Conservation (phyloP, 2,329 filamentous ascomycete genomes). For the Cytospora piceae region DNA sequence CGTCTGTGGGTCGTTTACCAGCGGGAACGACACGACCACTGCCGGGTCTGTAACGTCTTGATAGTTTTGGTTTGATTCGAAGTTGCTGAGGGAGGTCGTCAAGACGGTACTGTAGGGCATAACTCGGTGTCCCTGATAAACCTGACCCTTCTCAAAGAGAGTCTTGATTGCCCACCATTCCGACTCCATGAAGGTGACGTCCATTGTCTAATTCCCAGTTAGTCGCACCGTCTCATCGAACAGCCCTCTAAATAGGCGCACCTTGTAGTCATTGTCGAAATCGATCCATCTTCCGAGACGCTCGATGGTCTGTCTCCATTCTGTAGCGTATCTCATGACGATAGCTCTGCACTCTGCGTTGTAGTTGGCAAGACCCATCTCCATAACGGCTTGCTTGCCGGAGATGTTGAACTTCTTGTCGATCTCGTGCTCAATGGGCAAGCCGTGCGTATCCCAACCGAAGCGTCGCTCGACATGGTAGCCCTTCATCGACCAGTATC, state of each 20-base stretch:
- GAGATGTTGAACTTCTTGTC: conserved; percentile 94
- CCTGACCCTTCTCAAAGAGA: conserved; percentile 83
- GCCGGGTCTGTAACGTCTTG: conserved; percentile 91
- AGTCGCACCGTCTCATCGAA: conserved; percentile 29
- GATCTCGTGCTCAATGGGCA: conserved; percentile 96
- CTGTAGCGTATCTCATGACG: conserved; percentile 85
- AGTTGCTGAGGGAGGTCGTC: conserved; percentile 88
- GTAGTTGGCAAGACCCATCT: conserved; percentile 86
- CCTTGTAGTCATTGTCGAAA: conserved; percentile 96
- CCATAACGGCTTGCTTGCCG: conserved; percentile 76
- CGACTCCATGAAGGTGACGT: conserved; percentile 92
- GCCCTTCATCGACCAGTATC: conserved; percentile 98
- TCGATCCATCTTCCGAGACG: conserved; percentile 94
- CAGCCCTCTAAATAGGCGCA: not conserved
- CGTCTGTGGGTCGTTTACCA: conserved; percentile 76
- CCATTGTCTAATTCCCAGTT: conserved; percentile 70
- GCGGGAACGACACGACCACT: conserved; percentile 84
- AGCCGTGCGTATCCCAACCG: conserved; percentile 92
- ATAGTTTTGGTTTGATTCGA: conserved; percentile 94
- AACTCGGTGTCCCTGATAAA: conserved; percentile 88
- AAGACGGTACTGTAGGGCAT: conserved; percentile 95
- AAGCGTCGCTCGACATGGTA: conserved; percentile 90
- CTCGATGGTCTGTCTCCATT: conserved; percentile 89
- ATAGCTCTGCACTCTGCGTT: conserved; percentile 91
- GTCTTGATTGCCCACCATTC: conserved; percentile 98